Base-by-base conservation (phyloP, 2,329 filamentous ascomycete genomes). In the Stemphylium vesicarium region DNA sequence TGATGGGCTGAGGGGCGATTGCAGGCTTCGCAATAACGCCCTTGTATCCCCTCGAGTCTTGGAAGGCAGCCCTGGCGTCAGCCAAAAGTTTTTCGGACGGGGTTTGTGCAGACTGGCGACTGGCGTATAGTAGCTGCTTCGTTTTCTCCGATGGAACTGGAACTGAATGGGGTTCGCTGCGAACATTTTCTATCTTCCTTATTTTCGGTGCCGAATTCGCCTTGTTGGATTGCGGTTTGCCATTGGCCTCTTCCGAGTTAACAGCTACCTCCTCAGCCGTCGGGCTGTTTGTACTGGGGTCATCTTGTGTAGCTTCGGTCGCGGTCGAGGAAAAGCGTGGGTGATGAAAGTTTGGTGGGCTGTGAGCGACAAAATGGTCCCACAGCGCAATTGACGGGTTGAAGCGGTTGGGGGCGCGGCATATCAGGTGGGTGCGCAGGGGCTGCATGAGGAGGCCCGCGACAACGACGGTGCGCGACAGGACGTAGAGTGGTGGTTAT, bases 321-420 rank as follows among this genome's bases (percentile, higher is more conserved):
- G 61, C 57, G 16, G 64, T 63, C 36, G 65, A 66, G 4, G 54
- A 57, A 9, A 59, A 57, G 37, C 62, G 66, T 40, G 56, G 63
- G 16, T 59, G 65, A 37, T 43, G 54, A 38, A 46, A 41, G 24
- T 48, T 35, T 18, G 43, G 46, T 47, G 51, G 47, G 33, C 46
- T 50, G 11, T 67, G 64, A 24, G 58, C 50, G 43, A 71, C 55
- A 48, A 75, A 75, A 33, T 74, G 65, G 57, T 72, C 71, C 70
- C 69, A 75, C 22, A 75, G 62, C 24, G 59, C 65, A 42, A 61
- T 52, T 12, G 72, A 64, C 8, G 70, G 70, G 47, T 58, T 63
- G 53, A 74, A 75, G 42, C 63, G 62, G 41, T 75, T 71, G 53
- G 62, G 62, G 32, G 73, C 69, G 57, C 66, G 64, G 59, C 74